Base-by-base conservation (phyloP, 75 land plant species). In the Pinus albicaulis region DNA sequence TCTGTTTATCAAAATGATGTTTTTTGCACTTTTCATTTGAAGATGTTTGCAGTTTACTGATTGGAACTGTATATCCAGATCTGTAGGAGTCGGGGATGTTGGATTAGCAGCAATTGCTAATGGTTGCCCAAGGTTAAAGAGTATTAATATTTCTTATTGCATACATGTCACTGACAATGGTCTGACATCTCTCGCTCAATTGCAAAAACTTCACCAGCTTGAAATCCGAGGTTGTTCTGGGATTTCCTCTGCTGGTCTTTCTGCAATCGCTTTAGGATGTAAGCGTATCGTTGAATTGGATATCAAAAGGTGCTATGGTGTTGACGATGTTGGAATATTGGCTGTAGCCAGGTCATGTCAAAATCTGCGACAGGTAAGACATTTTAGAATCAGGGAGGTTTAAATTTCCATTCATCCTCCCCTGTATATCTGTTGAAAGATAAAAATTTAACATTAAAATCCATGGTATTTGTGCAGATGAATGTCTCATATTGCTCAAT, bases 401-500 rank as follows among this genome's bases (percentile, higher is more conserved):
- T 31, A 31, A 31, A 31, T 31, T 31, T 31, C 31, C 31, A 31
- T 31, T 31, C 31, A 31, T 31, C 31, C 31, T 31, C 31, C 31
- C 31, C 31, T 31, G 31, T 31, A 31, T 31, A 31, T 31, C 31
- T 31, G 31, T 31, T 31, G 31, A 31, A 31, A 31, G 31, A 31
- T 2, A 31, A n/a, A n/a, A 31, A 1, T 31, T 31, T 31, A 31
- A 31, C 31, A 31, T 31, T 31, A 2, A 31, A 31, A 31, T 2
- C 31, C 41, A 20, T 57, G 16, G 0, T 63, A 26, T 73, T 6
- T 31, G 78, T 75, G 76, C 88, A 95, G 98, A 83, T 96, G 73
- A 93, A 93, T 74, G 59, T 96, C 48, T 96, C 97, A 16, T 89
- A 93, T 56, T 89, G 85, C 76, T 79, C 94, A 16, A 89, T 94